A percentile compares a stretch with the other conserved stretches of the same genome.
Evolutionary conservation across 371 early-diverging fungal species (phyloP).

Genomic region (Mortierella sp.): DNA sequence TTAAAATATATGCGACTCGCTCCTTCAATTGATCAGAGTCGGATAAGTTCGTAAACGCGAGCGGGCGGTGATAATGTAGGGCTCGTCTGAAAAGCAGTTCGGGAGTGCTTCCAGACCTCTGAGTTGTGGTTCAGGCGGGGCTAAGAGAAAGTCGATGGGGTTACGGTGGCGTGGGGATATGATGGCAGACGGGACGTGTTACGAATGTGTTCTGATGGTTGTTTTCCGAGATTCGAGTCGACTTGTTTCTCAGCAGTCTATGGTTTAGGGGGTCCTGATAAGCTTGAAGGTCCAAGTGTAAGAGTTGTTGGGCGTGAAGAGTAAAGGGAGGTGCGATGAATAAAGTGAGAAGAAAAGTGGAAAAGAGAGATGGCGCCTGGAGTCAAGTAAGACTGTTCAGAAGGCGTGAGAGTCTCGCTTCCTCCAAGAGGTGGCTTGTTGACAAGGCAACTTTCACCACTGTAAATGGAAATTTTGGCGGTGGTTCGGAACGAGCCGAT

Average conservation of each 20-base stretch:
- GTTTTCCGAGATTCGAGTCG: background rate
- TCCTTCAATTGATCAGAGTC: background rate
- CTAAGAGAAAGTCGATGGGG: background rate
- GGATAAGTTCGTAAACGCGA: background rate
- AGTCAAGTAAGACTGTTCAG: background rate
- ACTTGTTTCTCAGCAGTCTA: background rate
- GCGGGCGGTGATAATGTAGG: background rate
- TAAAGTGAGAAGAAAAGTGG: background rate
- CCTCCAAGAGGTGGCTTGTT: background rate
- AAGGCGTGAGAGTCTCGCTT: background rate
- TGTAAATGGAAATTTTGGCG: background rate
- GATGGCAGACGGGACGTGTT: background rate
- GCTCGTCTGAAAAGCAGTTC: too few species aligned
- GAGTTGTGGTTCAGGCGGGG: background rate
- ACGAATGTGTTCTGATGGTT: background rate
- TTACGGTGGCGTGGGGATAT: background rate
- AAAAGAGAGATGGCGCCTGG: background rate
- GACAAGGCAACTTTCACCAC: background rate
- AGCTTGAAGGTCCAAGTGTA: background rate
- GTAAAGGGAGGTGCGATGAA: background rate
- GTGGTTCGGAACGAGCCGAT: too few species aligned
- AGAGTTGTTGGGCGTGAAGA: background rate
- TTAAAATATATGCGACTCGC: background rate
- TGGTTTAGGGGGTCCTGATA: background rate
- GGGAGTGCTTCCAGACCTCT: background rate